Base-by-base conservation (phyloP, 106 monocot species). In the Allium fistulosum region DNA sequence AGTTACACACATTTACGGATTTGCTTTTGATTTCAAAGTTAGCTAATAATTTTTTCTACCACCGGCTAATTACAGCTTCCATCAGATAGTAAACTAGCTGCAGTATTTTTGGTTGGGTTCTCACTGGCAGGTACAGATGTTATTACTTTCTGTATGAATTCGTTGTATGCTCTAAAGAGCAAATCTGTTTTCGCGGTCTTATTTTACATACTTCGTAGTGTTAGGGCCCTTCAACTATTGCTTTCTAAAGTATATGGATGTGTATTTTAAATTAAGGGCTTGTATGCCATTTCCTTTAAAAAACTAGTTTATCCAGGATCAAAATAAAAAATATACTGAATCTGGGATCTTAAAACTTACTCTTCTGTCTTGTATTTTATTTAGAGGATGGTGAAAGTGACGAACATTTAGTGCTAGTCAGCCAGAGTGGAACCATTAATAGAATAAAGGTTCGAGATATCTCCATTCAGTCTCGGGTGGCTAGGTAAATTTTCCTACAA, bases 381-480 rank as follows among this genome's bases (percentile, higher is more conserved):
- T 58, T 79, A 95, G 94, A 95, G 46, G 94, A 85, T 74, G 91
- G 91, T 56, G 85, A 91, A 81, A 95, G 94, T 76, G 85, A 91
- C 67, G 94, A 95, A 69, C 88, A 95, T 61, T 51, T 92, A 14
- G 96, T 97, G 77, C 66, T 97, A 57, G 97, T 97, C 49, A 97
- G 97, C 69, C 92, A 97, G 71, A 97, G 97, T 50, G 97, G 97
- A 46, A 97, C 92, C 9, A 62, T 86, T 57, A 97, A 97, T 79
- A 82, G 97, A 80, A 92, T 97, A 69, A 97, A 97, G 73, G 87
- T 97, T 75, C 84, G 87, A 53, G 97, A 97, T 83, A 87, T 97
- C 77, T 87, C 97, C 11, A 77, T 97, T 68, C 89, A 84, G 55
- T 81, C 82, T 49, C 86, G 97, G 11, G 49, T 27, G 55, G 89